Evolutionary conservation across 352 stramenopile genomes (phyloP).

Genomic region (Pythium periplocum): DNA sequence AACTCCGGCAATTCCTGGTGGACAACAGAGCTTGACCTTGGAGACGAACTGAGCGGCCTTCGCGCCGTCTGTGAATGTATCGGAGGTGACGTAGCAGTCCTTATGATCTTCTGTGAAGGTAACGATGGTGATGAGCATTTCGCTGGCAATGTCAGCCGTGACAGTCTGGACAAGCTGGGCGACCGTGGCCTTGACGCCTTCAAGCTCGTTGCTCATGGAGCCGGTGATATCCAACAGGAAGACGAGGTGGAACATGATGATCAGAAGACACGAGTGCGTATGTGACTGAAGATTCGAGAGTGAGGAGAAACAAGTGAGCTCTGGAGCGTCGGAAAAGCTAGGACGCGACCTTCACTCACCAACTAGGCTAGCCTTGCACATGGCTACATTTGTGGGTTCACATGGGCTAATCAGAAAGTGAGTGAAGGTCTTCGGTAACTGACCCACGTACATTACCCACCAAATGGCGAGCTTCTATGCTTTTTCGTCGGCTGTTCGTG

Average conservation of each 20-base stretch:
- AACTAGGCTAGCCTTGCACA: background rate
- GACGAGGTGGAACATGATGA: slow-evolving; percentile 55
- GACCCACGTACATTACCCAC: no score
- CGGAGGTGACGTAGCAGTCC: slow-evolving; percentile 54
- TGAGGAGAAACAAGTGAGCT: background rate
- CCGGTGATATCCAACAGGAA: slow-evolving; percentile 75
- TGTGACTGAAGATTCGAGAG: background rate
- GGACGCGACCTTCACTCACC: slow-evolving; percentile 12
- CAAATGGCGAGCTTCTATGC: background rate
- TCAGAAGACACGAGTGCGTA: no score
- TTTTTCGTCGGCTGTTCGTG: no score
- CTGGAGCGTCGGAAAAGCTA: background rate
- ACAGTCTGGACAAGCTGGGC: slow-evolving; percentile 40
- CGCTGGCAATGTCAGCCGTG: slow-evolving; percentile 36
- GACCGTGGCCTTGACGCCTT: slow-evolving; percentile 53
- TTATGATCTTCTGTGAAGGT: slow-evolving; percentile 52
- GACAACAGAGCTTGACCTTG: slow-evolving; percentile 34
- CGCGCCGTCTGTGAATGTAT: slow-evolving; percentile 53
- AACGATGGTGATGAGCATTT: slow-evolving; percentile 65
- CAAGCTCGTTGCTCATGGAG: slow-evolving; percentile 54
- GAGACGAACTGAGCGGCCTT: slow-evolving; percentile 36
- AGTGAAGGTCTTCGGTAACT: slow-evolving; percentile 7
- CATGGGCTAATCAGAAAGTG: slow-evolving; percentile 5
- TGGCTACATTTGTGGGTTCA: slow-evolving; percentile 1
- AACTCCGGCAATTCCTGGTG: slow-evolving; percentile 26